Conservation (phyloP, 2,329 filamentous ascomycete species). For the Sporothrix protearum region DNA sequence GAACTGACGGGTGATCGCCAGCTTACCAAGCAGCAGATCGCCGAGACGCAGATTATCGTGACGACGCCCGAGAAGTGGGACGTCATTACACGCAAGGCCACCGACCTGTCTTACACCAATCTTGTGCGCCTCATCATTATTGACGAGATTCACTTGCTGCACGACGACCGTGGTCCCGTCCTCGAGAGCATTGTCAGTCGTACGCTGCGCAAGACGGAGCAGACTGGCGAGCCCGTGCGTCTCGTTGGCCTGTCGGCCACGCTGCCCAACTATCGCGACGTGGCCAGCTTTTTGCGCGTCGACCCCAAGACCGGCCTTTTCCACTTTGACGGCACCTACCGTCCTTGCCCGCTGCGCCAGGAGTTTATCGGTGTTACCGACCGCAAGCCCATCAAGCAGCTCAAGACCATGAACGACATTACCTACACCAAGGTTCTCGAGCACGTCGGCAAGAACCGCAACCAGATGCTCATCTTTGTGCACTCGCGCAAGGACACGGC, state of each 20-base stretch:
- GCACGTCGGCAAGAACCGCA: constrained; percentile 85
- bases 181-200: constrained; percentile 94
- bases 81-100: constrained; percentile 96
- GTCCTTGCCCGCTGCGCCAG: constrained; percentile 90
- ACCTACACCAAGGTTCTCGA: constrained; percentile 97
- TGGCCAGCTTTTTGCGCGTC: constrained; percentile 90
- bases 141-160: constrained; percentile 94
- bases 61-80: constrained; percentile 99
- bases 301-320: constrained; percentile 83
- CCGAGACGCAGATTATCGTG: constrained; percentile 96
- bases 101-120: constrained; percentile 93
- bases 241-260: constrained; percentile 92
- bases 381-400: constrained; percentile 96
- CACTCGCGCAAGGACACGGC: constrained; percentile 97
- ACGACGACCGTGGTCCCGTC: constrained; percentile 95
- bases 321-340: constrained; percentile 92
- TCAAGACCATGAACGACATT: constrained; percentile 99
- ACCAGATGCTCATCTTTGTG: constrained; percentile 99
- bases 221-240: constrained; percentile 88
- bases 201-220: constrained; percentile 88
- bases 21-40: constrained; percentile 96
- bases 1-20: constrained; percentile 97
- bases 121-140: constrained; percentile 95
- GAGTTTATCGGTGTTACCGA: constrained; percentile 98
- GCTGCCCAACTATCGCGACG: constrained; percentile 92